phyloP scores from a whole-genome alignment of 2,329 filamentous ascomycete genomes.

The Ophiobolus disseminans region DNA sequence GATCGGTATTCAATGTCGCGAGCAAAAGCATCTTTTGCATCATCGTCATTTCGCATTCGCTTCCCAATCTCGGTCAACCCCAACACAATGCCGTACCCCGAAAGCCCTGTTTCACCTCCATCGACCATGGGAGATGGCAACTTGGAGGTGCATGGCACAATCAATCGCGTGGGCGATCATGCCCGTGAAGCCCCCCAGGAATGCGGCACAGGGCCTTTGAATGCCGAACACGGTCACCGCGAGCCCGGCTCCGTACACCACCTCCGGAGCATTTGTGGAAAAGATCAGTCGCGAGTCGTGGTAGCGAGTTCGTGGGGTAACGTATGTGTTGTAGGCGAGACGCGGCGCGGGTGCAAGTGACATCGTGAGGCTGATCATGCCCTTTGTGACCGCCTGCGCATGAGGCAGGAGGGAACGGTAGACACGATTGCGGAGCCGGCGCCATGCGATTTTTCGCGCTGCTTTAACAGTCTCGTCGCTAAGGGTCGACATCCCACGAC shows the following conservation, averaged over 20 bases:
- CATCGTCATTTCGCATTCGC: not conserved
- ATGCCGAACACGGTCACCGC: slow-evolving; percentile 4
- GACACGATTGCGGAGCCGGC: slow-evolving; percentile 1
- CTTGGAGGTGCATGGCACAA: not conserved
- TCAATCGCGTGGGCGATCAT: not conserved
- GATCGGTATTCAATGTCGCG: slow-evolving; percentile 1
- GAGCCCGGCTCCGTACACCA: not conserved
- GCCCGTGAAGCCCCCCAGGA: not conserved
- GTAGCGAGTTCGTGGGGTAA: slow-evolving; percentile 9
- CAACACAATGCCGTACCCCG: too few relatives aligned
- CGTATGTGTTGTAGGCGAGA: not conserved
- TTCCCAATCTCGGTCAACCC: too few relatives aligned
- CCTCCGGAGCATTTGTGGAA: not conserved
- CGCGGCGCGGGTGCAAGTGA: slow-evolving; percentile 2
- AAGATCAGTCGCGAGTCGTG: not conserved
- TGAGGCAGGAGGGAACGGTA: slow-evolving; percentile 2
- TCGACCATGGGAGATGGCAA: not conserved
- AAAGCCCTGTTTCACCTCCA: not conserved
- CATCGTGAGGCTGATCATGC: slow-evolving; percentile 7
- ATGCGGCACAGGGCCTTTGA: not conserved
- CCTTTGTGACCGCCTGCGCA: not conserved
- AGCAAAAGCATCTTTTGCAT: slow-evolving; percentile 8
- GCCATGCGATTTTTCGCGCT: not conserved
- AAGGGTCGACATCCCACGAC: not conserved
- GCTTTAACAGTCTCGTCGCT: slow-evolving; percentile 5